These are phyloP conservation scores for Ophiocytium majus DNA, from an alignment of 352 stramenopile genomes.

Conservation along the genomic window DNA sequence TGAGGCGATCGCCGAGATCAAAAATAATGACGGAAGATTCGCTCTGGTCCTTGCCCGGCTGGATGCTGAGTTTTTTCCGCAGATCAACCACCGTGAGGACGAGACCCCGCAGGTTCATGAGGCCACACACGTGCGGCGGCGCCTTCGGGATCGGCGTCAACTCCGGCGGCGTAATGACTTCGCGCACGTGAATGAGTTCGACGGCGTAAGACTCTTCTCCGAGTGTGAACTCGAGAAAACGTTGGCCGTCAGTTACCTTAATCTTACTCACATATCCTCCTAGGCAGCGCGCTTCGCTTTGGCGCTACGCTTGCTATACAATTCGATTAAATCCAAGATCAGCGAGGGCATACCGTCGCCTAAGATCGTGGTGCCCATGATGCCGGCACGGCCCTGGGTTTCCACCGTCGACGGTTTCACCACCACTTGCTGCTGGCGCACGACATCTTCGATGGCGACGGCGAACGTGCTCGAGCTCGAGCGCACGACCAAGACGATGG, in stretches of 20 bases:
- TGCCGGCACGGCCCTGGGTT: neutral
- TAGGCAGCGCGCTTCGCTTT: neutral
- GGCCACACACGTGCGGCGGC: neutral
- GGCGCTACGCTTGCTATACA: neutral
- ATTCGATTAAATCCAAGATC: neutral
- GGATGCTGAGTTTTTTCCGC: neutral
- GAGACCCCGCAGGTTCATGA: conserved; percentile 6
- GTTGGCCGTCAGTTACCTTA: neutral
- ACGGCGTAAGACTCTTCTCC: neutral
- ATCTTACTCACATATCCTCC: neutral
- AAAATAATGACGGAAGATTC: conserved; percentile 5
- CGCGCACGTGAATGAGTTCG: neutral
- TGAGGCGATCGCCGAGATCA: conserved; percentile 1
- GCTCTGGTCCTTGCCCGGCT: neutral
- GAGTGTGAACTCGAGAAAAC: conserved; percentile 4
- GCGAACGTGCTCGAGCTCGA: neutral
- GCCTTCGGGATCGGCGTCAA: neutral
- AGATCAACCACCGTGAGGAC: conserved; percentile 15
- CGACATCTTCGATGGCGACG: neutral
- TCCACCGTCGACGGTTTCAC: neutral
- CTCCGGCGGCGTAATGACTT: conserved; percentile 1
- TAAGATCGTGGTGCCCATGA: conserved; percentile 1
- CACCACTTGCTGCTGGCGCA: conserved; percentile 1
- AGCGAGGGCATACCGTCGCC: neutral
- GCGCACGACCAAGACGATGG: neutral